phyloP scores from a whole-genome alignment of 805 yeast genomes.

The Ogataea siamensis region DNA sequence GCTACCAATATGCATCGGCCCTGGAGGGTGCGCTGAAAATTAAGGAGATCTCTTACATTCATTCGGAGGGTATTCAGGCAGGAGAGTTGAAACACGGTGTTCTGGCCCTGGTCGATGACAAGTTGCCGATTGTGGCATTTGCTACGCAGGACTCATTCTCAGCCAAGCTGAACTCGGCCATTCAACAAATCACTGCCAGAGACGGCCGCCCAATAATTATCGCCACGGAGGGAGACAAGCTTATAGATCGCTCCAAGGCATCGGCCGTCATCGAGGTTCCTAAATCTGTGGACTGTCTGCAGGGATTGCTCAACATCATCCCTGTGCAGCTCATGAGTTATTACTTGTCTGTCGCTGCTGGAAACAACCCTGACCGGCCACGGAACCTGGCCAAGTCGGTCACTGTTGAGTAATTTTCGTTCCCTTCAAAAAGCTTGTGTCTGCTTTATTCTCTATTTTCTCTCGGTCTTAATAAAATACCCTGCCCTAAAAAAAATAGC shows the following conservation, averaged over 20 bases:
- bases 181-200: conserved; percentile 96
- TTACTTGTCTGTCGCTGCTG: conserved; percentile 94
- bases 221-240: conserved; percentile 77
- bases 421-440: conserved; percentile 1
- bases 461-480: conserved; percentile 10
- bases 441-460: conserved; percentile 10
- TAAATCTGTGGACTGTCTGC: conserved; percentile 93
- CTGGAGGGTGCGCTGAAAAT: conserved; percentile 98
- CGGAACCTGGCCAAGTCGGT: conserved; percentile 98
- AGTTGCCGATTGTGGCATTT: conserved; percentile 89
- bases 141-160: conserved; percentile 96
- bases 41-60: conserved; percentile 98
- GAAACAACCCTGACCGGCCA: conserved; percentile 97
- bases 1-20: conserved; percentile 96
- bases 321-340: conserved; percentile 95
- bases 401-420: conserved; percentile 77
- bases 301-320: conserved; percentile 90
- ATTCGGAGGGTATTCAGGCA: conserved; percentile 98
- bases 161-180: conserved; percentile 93
- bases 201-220: conserved; percentile 94
- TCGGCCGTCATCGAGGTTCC: conserved; percentile 86
- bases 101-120: conserved; percentile 91
- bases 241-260: conserved; percentile 53
- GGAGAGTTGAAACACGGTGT: conserved; percentile 99
- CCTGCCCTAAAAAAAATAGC: conserved; percentile 8